Percentiles rank a stretch among this genome's conserved stretches.
Conservation (phyloP, 1,139 yeast species). For the Hemisphaericaspora lyxosophila region DNA sequence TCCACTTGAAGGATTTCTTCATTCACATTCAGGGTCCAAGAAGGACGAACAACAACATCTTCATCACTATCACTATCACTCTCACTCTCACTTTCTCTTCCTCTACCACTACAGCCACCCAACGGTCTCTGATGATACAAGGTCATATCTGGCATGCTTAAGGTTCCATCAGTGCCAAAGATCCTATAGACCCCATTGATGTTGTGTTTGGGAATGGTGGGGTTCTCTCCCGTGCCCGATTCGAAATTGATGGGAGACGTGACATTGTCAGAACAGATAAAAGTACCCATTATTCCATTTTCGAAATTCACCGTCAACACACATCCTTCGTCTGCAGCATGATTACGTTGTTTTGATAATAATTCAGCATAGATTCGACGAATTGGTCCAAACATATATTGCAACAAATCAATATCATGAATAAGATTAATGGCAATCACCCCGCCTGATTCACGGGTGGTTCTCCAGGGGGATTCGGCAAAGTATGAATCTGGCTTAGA, state of each 20-base stretch:
- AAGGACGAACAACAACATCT: neutral
- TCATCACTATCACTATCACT: too few relatives aligned
- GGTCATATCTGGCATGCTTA: conserved; percentile 38
- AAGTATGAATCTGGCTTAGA: conserved; percentile 38
- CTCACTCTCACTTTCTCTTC: neutral
- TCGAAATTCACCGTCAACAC: conserved; percentile 32
- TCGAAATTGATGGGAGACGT: conserved; percentile 42
- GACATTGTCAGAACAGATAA: conserved; percentile 41
- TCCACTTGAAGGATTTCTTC: conserved; percentile 1
- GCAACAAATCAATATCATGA: conserved; percentile 41
- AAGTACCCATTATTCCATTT: conserved; percentile 38
- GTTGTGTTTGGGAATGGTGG: conserved; percentile 32
- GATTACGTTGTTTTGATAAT: conserved; percentile 29
- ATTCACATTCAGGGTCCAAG: neutral
- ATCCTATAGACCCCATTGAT: conserved; percentile 37
- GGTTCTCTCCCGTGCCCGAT: conserved; percentile 44
- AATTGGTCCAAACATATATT: conserved; percentile 40
- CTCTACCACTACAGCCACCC: too few relatives aligned
- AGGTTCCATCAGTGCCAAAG: conserved; percentile 38
- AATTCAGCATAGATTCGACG: conserved; percentile 39
- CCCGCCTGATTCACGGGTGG: conserved; percentile 34
- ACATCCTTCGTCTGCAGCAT: conserved; percentile 43
- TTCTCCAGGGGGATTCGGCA: conserved; percentile 41
- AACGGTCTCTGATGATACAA: conserved; percentile 33
- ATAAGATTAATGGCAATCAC: conserved; percentile 43